Evolutionary conservation across 805 yeast genomes (phyloP), one percentile per base, ranked within the genome.

Genomic region (Blastobotrys parvus): DNA sequence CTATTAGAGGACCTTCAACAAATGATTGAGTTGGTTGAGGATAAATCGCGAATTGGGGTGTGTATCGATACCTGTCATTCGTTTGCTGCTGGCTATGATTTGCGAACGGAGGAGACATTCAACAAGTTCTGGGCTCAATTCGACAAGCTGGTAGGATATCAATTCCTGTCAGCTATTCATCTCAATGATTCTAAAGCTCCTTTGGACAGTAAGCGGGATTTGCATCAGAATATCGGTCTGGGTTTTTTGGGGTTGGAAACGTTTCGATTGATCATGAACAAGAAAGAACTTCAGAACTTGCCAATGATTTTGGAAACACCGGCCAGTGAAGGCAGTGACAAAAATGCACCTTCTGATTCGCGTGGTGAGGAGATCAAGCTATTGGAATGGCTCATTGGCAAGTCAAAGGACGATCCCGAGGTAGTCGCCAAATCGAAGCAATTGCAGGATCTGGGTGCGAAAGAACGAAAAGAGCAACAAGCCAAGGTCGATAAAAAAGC

Each of bases 11-110:
- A 92, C 56, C 68, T 92, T 38, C 68, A 72, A 22, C 74, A 72
- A 18, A 89, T 92, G 13, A 86, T 92, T 35, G 81, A 75, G 30
- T 57, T 77, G 69, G 75, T 92, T n/a, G 82, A 87, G 1, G 75
- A 88, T 56, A 89, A 89, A 61, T 58, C 64, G 1, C 71, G 98
- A 44, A 80, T 92, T n/a, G 97, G 98, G 3, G 95, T 92, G 1
- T 92, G 98, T 59, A 72, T 92, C 13, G 98, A 92, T 60, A 92
- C 97, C 0, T 92, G 98, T 60, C 98, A 92, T 62, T 71, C 95
- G 0, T 88, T 85, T 68, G 96, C 97, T 0, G 95, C 97, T 1
- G 98, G 98, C 1, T 89, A 85, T 59, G 97, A 92, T 58, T 71
- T 92, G 37, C 64, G 79, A n/a, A 71, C 72, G 15, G 72, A 71